Percentiles rank a stretch among this genome's conserved stretches.
These are phyloP conservation scores for Millerozyma acaciae DNA, from an alignment of 805 yeast genomes.

Conservation along the genomic window DNA sequence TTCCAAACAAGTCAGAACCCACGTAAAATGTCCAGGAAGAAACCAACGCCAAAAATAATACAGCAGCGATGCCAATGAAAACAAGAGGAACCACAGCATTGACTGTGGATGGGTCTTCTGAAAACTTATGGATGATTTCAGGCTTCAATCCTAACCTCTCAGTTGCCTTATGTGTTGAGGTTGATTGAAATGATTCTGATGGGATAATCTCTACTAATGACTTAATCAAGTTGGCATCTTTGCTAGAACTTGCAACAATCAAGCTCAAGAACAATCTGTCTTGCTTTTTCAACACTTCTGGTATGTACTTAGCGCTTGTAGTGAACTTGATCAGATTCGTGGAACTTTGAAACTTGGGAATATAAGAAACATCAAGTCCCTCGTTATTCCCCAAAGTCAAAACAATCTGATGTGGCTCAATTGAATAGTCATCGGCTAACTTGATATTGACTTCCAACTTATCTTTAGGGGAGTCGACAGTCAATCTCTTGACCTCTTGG, in stretches of 20 bases:
- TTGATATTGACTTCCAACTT: constrained; percentile 24
- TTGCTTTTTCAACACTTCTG: constrained; percentile 32
- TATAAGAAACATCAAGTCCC: constrained; percentile 29
- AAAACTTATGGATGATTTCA: constrained; percentile 64
- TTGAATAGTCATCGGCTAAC: constrained; percentile 15
- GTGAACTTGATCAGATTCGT: constrained; percentile 18
- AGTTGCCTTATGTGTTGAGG: constrained; percentile 23
- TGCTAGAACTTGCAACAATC: constrained; percentile 25
- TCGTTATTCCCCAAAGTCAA: constrained; percentile 24
- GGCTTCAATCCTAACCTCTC: constrained; percentile 45
- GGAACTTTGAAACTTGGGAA: constrained; percentile 23
- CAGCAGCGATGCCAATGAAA: constrained; percentile 44
- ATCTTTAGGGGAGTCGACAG: constrained; percentile 30
- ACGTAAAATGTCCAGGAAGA: constrained; percentile 38
- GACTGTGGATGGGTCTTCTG: constrained; percentile 49
- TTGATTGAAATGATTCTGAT: constrained; percentile 19
- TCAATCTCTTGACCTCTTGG: constrained; percentile 25
- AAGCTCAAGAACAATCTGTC: constrained; percentile 27
- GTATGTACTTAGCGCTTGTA: constrained; percentile 27
- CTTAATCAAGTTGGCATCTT: constrained; percentile 18
- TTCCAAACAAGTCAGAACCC: constrained; percentile 27
- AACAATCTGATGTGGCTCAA: constrained; percentile 34
- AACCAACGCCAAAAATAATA: constrained; percentile 40
- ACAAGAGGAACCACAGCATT: constrained; percentile 47
- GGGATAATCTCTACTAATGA: constrained; percentile 31